These are phyloP conservation scores for Penicillium sp. DNA, from an alignment of 2,329 filamentous ascomycete species.

Conservation along the genomic window DNA sequence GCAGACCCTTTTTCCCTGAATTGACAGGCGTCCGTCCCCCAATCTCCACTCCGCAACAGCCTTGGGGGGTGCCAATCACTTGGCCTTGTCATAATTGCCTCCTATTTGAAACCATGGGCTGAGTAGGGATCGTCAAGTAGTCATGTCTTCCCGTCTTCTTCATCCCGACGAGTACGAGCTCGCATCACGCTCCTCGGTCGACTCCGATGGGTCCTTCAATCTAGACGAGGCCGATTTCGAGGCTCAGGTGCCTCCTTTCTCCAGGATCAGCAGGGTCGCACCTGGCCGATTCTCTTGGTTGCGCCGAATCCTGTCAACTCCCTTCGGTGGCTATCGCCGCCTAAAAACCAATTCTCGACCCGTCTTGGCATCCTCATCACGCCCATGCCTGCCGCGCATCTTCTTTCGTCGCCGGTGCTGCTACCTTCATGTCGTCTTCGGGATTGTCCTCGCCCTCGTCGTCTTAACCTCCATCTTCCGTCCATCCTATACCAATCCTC, in stretches of 20 bases:
- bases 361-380: constrained; percentile 21
- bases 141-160: constrained; percentile 40
- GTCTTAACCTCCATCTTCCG: constrained; percentile 51
- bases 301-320: constrained; percentile 29
- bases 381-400: constrained; percentile 30
- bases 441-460: constrained; percentile 34
- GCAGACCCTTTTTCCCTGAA: not conserved
- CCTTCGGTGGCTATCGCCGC: constrained; percentile 31
- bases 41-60: not conserved
- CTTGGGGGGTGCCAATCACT: not conserved
- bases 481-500: constrained; percentile 58
- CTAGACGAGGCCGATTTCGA: constrained; percentile 46
- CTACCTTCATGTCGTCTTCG: constrained; percentile 28
- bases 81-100: not conserved
- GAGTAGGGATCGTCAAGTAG: constrained; percentile 1
- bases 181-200: constrained; percentile 39
- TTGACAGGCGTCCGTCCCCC: not conserved
- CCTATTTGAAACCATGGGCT: not conserved
- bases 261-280: constrained; percentile 28
- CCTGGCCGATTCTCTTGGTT: constrained; percentile 25
- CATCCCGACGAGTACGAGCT: constrained; percentile 46
- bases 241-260: constrained; percentile 33
- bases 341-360: constrained; percentile 28
- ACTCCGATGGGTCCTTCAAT: constrained; percentile 43
- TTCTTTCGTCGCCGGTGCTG: constrained; percentile 33